These are phyloP conservation scores for Pyrenopolyporus hunteri DNA, from an alignment of 495 filamentous ascomycete species.

Conservation along the genomic window DNA sequence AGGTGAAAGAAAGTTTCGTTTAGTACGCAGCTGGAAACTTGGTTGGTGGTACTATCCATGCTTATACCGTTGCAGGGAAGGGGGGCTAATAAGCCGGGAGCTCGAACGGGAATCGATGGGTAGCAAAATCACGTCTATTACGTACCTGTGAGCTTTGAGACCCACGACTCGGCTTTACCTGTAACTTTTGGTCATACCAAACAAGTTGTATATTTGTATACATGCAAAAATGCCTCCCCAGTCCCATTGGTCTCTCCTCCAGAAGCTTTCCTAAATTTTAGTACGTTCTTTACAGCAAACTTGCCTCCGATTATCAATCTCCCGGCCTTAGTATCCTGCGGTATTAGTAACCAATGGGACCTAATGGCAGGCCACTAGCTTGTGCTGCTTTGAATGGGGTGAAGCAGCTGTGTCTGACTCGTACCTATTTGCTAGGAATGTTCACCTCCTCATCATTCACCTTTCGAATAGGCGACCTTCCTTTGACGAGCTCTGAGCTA, in stretches of 20 bases:
- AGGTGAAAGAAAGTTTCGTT: slow-evolving; percentile 31
- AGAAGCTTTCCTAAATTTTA: slow-evolving; percentile 13
- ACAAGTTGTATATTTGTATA: background rate
- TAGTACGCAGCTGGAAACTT: slow-evolving; percentile 5
- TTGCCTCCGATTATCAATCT: slow-evolving; percentile 10
- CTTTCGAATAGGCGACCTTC: background rate
- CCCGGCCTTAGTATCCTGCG: background rate
- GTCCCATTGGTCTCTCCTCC: background rate
- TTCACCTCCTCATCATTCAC: background rate
- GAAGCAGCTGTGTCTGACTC: background rate
- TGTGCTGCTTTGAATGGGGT: slow-evolving; percentile 11
- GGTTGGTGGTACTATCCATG: slow-evolving; percentile 7
- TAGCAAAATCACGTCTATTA: slow-evolving; percentile 12
- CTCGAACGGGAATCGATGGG: background rate
- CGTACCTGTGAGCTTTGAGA: slow-evolving; percentile 2
- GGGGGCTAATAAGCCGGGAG: background rate
- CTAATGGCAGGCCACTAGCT: slow-evolving; percentile 8
- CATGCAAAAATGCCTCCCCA: background rate
- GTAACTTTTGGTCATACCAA: background rate
- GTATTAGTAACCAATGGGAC: background rate
- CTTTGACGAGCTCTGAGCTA: background rate
- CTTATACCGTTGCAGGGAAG: slow-evolving; percentile 4
- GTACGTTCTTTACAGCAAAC: slow-evolving; percentile 3
- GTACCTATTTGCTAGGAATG: background rate
- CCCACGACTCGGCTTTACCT: slow-evolving; percentile 1